Conservation (phyloP, 305 asterid species). For the Ajuga reptans region DNA sequence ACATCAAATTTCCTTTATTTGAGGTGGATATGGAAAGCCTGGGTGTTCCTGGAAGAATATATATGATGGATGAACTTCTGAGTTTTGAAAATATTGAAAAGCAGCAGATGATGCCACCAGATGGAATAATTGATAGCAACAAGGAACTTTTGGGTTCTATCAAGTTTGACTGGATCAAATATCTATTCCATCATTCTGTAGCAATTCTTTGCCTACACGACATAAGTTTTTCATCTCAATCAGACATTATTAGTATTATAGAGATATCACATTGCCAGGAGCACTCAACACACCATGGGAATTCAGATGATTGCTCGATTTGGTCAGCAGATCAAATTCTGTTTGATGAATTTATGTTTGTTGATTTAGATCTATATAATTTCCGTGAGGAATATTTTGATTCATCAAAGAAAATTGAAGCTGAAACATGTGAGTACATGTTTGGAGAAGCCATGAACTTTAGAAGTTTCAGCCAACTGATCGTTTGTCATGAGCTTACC, state of each 20-base stretch:
- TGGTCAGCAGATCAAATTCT: slow-evolving; percentile 27
- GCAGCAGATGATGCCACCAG: slow-evolving; percentile 39
- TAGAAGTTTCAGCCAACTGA: slow-evolving; percentile 48
- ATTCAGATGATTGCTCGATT: slow-evolving; percentile 28
- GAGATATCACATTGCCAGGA: slow-evolving; percentile 40
- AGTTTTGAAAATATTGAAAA: slow-evolving; percentile 40
- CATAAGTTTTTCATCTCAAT: slow-evolving; percentile 27
- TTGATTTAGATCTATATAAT: slow-evolving; percentile 39
- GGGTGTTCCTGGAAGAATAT: slow-evolving; percentile 32
- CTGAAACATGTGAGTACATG: slow-evolving; percentile 52
- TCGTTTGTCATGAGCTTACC: slow-evolving; percentile 77
- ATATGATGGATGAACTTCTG: slow-evolving; percentile 36
- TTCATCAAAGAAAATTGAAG: slow-evolving; percentile 36
- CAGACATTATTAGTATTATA: slow-evolving; percentile 37
- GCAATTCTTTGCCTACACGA: slow-evolving; percentile 30
- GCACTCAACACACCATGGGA: slow-evolving; percentile 25
- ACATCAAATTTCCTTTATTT: slow-evolving; percentile 47
- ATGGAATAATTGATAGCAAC: slow-evolving; percentile 32
- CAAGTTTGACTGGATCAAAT: slow-evolving; percentile 52
- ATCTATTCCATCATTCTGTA: slow-evolving; percentile 37
- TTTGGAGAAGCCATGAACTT: slow-evolving; percentile 62
- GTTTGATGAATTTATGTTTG: slow-evolving; percentile 52
- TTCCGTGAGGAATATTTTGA: slow-evolving; percentile 39
- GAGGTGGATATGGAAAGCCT: slow-evolving; percentile 58
- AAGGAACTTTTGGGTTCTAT: slow-evolving; percentile 47